Conservation (phyloP, 441 rosid species). For the Populus hybrid region DNA sequence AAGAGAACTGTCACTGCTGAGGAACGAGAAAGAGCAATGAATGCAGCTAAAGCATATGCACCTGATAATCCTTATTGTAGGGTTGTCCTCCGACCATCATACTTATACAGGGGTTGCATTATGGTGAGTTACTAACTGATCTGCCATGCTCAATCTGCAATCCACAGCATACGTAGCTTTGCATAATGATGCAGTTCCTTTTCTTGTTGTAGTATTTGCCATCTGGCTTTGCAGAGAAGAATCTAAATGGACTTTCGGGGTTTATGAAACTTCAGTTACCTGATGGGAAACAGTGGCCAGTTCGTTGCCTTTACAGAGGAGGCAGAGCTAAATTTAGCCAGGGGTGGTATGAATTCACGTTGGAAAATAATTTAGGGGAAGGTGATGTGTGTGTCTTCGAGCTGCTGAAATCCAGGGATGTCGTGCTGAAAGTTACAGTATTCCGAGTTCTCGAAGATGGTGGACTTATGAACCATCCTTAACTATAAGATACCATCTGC, state of each 20-base stretch:
- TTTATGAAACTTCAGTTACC: constrained; percentile 80
- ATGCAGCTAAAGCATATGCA: constrained; percentile 86
- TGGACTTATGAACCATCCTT: constrained; percentile 27
- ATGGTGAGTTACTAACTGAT: constrained; percentile 55
- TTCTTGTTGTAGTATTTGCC: constrained; percentile 74
- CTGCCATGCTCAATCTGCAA: neutral
- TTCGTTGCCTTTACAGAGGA: constrained; percentile 82
- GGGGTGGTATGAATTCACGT: constrained; percentile 92
- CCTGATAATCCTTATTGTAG: constrained; percentile 93
- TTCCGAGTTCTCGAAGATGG: constrained; percentile 54
- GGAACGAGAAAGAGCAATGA: constrained; percentile 90
- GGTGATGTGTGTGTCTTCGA: constrained; percentile 96
- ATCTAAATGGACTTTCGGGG: constrained; percentile 82
- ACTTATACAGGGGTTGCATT: constrained; percentile 92
- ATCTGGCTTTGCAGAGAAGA: constrained; percentile 86
- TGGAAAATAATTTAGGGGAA: constrained; percentile 88
- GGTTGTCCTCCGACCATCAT: constrained; percentile 95
- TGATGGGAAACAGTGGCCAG: constrained; percentile 91
- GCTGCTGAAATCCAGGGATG: constrained; percentile 66
- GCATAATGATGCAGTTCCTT: neutral
- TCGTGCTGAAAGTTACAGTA: constrained; percentile 79
- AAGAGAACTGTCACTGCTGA: constrained; percentile 92
- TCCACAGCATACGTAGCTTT: neutral
- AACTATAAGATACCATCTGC: constrained; percentile 11
- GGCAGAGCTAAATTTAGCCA: constrained; percentile 93